Evolutionary conservation across 257 asterid genomes (phyloP).

Genomic region (Primulina tabacum): DNA sequence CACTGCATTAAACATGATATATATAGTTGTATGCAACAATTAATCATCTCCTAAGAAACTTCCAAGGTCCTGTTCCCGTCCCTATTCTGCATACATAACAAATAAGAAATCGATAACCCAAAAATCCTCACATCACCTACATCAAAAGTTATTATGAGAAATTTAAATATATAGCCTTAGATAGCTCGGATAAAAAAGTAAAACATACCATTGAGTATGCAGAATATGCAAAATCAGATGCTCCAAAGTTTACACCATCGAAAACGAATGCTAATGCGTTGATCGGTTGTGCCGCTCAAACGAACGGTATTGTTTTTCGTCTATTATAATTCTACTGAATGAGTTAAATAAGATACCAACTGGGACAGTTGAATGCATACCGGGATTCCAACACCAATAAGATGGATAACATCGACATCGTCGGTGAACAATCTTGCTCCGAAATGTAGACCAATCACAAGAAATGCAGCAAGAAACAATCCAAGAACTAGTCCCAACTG

Average conservation of each 20-base stretch:
- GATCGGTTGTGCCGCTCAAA: conserved; percentile 74
- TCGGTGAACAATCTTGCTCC: conserved; percentile 66
- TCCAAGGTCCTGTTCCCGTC: conserved; percentile 77
- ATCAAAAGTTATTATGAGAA: too few species aligned
- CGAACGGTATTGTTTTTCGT: conserved; percentile 40
- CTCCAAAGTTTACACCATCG: conserved; percentile 74
- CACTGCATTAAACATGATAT: too few species aligned
- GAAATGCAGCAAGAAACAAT: conserved; percentile 42
- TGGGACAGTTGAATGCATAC: conserved; percentile 28
- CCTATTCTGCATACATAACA: conserved; percentile 55
- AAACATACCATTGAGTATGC: conserved; percentile 58
- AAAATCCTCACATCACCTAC: too few species aligned
- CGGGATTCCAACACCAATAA: conserved; percentile 64
- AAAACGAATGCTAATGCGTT: conserved; percentile 72
- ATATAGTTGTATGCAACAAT: not conserved
- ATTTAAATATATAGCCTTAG: too few species aligned
- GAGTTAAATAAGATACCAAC: not conserved
- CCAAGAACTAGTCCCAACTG: conserved; percentile 74
- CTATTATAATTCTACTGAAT: conserved; percentile 1
- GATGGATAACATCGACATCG: conserved; percentile 49
- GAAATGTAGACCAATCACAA: conserved; percentile 55
- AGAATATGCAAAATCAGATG: conserved; percentile 66
- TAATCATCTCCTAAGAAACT: conserved; percentile 46
- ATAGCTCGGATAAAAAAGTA: not conserved
- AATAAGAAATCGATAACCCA: not conserved